Base-by-base conservation (phyloP, 768 basidiomycete species). In the Dentipellis sp. region DNA sequence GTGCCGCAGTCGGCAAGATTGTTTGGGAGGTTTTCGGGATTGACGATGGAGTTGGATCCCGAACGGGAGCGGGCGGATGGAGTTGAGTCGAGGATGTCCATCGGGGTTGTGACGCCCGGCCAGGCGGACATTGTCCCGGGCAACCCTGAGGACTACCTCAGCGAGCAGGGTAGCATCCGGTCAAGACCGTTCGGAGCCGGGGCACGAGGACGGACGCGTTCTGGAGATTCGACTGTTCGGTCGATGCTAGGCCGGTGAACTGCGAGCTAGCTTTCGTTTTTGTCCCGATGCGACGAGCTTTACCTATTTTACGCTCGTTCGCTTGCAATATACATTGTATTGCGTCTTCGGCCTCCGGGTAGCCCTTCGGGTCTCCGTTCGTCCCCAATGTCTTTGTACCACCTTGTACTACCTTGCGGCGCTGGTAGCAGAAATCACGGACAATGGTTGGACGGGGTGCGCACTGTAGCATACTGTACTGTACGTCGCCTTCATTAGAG, bases 1-100 rank as follows among this genome's bases (percentile, higher is more conserved):
- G 56, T 62, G 16, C 59, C 59, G 3, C 39, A 50, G 4, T 52
- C 56, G n/a, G 52, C 52, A 4, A 53, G 38, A 3, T 56, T 59
- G 23, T 52, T 50, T 14, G 37, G 54, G 10, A 29, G 51, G 4
- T 21, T 55, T 22, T 62, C 61, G 14, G 46, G 46, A n/a, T 45
- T 50, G 16, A 49, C 51, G 46, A 37, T 46, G 37, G 14, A 14
- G 35, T 16, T 29, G n/a, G 17, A 38, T n/a, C n/a, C 34, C 10
- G 34, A 22, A 5, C 16, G n/a, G 11, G 23, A 10, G 4, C 10
- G 34, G 50, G 34, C 35, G 17, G 23, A 8, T 4, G 23, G 38
- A 6, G 29, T 29, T 3, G 29, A 29, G 29, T 45, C 42, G 29
- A 29, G 19, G 19, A 23, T 45, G 23, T 39, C 52, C 23, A 10